Base-by-base conservation (phyloP, 192 early-diverging fungal species). In the Linnemannia schmuckeri region DNA sequence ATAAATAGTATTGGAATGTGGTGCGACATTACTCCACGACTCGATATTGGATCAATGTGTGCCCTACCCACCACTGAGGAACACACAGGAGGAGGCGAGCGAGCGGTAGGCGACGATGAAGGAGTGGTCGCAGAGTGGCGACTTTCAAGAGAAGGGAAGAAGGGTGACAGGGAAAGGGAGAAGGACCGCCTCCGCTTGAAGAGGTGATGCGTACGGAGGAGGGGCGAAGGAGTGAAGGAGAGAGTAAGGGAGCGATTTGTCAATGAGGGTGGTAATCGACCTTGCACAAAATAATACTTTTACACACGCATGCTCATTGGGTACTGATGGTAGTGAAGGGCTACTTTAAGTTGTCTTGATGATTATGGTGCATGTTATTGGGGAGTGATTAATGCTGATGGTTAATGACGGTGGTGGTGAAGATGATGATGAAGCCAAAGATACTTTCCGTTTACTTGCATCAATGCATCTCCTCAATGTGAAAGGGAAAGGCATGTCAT, bases 1-100 rank as follows among this genome's bases (percentile, higher is more conserved):
- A 5, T 37, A 20, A 33, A 42, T 6, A 55, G 70, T 46, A 72
- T 82, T 82, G 81, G 81, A 82, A 82, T 82, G 81, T 82, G 70
- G 75, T 82, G 81, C 69, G 27, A 69, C 42, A 37, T 61, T 76
- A 20, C 70, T 38, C n/a, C 44, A 30, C 8, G 9, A 30, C 22
- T 46, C 46, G 24, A 52, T 18, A 52, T 52, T 52, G 49, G 18
- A 52, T 20, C 49, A 3, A 22, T 52, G 72, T 49, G 22, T 46
- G n/a, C 46, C 27, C 72, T 73, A 46, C 41, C 72, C 40, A 30
- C 27, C 38, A 73, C 8, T 46, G 72, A n/a, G 61, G 73, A 54
- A 73, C 54, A 74, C 24, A 35, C 55, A 80, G 40, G 72, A 20
- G 49, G 49, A 17, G 20, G 49, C 0, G 17, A 5, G 49, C 17